Evolutionary conservation across 1,139 yeast species (phyloP).

Genomic region (Blastobotrys serpentis): DNA sequence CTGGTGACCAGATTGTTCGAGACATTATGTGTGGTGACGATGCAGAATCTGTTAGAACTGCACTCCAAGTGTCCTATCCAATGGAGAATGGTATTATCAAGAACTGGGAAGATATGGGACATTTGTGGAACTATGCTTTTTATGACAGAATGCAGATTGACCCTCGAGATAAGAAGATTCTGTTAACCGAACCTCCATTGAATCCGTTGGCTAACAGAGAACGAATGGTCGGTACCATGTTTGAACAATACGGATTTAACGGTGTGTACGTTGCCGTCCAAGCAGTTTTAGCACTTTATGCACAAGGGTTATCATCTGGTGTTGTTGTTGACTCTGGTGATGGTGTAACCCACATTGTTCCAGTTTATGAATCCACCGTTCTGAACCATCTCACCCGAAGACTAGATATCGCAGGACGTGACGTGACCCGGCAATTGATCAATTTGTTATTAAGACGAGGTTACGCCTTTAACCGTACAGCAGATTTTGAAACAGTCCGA

Average conservation of each 20-base stretch:
- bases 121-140: slow-evolving; percentile 97
- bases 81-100: slow-evolving; percentile 98
- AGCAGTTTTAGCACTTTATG: slow-evolving; percentile 94
- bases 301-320: slow-evolving; percentile 95
- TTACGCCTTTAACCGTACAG: slow-evolving; percentile 96
- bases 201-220: slow-evolving; percentile 99
- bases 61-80: slow-evolving; percentile 89
- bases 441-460: slow-evolving; percentile 90
- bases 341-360: slow-evolving; percentile 96
- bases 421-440: slow-evolving; percentile 91
- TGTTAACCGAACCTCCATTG: slow-evolving; percentile 95
- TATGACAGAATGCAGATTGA: slow-evolving; percentile 82
- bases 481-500: slow-evolving; percentile 97
- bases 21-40: slow-evolving; percentile 99
- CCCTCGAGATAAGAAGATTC: slow-evolving; percentile 73
- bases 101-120: slow-evolving; percentile 99
- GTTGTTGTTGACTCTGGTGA: slow-evolving; percentile 98
- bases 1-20: slow-evolving; percentile 53
- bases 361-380: slow-evolving; percentile 95
- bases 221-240: slow-evolving; percentile 97
- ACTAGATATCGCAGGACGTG: slow-evolving; percentile 97
- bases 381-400: slow-evolving; percentile 89
- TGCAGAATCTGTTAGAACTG: slow-evolving; percentile 86
- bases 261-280: slow-evolving; percentile 98
- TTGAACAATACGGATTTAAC: slow-evolving; percentile 90